Percentiles rank a stretch among this genome's conserved stretches.
These are phyloP conservation scores for Yarrowia porcina DNA, from an alignment of 805 yeast genomes.

Conservation along the genomic window DNA sequence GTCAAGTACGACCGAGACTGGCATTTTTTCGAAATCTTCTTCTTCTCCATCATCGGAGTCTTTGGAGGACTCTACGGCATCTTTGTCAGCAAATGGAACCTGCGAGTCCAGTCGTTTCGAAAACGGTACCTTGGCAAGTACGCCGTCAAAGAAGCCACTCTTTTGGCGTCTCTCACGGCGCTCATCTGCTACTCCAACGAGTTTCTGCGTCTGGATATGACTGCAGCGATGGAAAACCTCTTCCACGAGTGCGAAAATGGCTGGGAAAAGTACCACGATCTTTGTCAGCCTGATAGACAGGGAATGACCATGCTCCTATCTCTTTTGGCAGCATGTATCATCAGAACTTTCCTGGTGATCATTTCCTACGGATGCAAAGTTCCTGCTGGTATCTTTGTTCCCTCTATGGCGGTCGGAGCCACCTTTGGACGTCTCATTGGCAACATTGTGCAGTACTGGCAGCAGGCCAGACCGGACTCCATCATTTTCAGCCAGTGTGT, in stretches of 20 bases:
- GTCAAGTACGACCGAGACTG: constrained; percentile 84
- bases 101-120: constrained; percentile 71
- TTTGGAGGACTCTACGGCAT: constrained; percentile 94
- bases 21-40: constrained; percentile 77
- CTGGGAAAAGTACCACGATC: constrained; percentile 42
- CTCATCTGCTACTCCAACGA: constrained; percentile 77
- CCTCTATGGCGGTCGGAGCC: constrained; percentile 96
- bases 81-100: constrained; percentile 68
- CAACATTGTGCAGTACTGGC: constrained; percentile 54
- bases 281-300: constrained; percentile 34
- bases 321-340: constrained; percentile 63
- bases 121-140: constrained; percentile 57
- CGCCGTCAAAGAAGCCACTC: constrained; percentile 68
- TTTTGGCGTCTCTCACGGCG: constrained; percentile 67
- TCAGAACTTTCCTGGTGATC: constrained; percentile 69
- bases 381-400: constrained; percentile 97
- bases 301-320: constrained; percentile 45
- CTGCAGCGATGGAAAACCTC: constrained; percentile 85
- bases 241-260: constrained; percentile 74
- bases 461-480: constrained; percentile 42
- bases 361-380: constrained; percentile 75
- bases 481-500: constrained; percentile 43
- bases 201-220: constrained; percentile 84
- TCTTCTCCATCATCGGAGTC: constrained; percentile 72
- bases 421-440: constrained; percentile 89